phyloP scores from a whole-genome alignment of 768 basidiomycete genomes.

The Collybiopsis luxurians region DNA sequence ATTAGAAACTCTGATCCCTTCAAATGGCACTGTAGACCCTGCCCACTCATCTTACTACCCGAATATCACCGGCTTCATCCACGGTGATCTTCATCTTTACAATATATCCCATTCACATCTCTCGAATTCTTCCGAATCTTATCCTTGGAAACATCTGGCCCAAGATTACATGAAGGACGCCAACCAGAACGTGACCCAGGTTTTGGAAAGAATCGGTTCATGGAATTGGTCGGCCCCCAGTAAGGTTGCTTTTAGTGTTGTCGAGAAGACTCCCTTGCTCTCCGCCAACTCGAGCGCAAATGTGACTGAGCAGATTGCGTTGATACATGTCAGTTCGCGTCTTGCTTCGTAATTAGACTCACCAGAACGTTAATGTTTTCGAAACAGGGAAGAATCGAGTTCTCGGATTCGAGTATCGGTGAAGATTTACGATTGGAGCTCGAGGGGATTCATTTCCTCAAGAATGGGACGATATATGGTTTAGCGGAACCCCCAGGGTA shows the following conservation, averaged over 20 bases:
- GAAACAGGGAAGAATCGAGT: slow-evolving; percentile 66
- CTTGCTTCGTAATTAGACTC: slow-evolving; percentile 1
- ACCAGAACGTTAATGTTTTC: too few species aligned
- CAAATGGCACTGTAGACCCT: slow-evolving; percentile 43
- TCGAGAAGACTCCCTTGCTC: slow-evolving; percentile 51
- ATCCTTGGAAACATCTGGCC: slow-evolving; percentile 51
- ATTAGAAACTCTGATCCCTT: slow-evolving; percentile 45
- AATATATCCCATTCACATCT: slow-evolving; percentile 59
- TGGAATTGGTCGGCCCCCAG: slow-evolving; percentile 74
- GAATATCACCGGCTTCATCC: slow-evolving; percentile 80
- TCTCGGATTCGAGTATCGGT: slow-evolving; percentile 47
- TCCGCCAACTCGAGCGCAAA: slow-evolving; percentile 25
- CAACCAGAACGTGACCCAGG: slow-evolving; percentile 48
- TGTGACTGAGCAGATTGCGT: slow-evolving; percentile 44
- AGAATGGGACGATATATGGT: slow-evolving; percentile 76
- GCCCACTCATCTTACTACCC: slow-evolving; percentile 56
- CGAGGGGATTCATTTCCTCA: slow-evolving; percentile 72
- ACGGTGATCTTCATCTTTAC: slow-evolving; percentile 55
- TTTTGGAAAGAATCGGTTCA: slow-evolving; percentile 43
- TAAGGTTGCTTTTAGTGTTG: slow-evolving; percentile 63
- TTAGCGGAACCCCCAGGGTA: slow-evolving; percentile 66
- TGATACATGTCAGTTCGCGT: slow-evolving; percentile 60
- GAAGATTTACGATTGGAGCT: slow-evolving; percentile 70
- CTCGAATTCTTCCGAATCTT: slow-evolving; percentile 28
- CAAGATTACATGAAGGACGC: slow-evolving; percentile 45